Evolutionary conservation across 257 asterid species (phyloP).

Genomic region (Fraxinus americana): DNA sequence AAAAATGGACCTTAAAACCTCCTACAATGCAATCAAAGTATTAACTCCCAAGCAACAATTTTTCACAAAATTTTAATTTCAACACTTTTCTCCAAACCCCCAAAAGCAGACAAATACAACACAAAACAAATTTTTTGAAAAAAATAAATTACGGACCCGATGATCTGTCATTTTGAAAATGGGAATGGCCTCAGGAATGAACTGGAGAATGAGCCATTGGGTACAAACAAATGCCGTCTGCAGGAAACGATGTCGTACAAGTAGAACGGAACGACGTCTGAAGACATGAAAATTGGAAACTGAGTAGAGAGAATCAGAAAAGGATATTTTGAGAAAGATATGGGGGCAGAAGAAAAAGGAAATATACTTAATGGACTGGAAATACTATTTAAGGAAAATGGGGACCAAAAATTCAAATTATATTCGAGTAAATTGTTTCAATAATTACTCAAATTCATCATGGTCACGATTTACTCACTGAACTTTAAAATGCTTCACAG

Average conservation of each 20-base stretch:
- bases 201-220: constrained; percentile 26
- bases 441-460: too few species aligned
- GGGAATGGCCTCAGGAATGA: constrained; percentile 38
- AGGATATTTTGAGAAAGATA: constrained; percentile 21
- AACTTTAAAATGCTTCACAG: too few species aligned
- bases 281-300: constrained; percentile 32
- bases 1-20: too few species aligned
- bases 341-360: background rate
- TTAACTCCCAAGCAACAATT: too few species aligned
- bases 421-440: too few species aligned
- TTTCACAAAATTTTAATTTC: background rate
- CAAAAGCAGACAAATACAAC: background rate
- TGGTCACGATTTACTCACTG: too few species aligned
- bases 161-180: constrained; percentile 48
- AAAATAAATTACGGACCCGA: constrained; percentile 27
- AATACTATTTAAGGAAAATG: background rate
- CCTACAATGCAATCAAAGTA: too few species aligned
- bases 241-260: constrained; percentile 28
- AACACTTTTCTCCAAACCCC: background rate
- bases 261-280: constrained; percentile 24
- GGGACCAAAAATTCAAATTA: background rate
- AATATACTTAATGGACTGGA: background rate
- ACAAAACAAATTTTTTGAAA: background rate
- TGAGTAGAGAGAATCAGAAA: background rate
- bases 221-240: constrained; percentile 32